Evolutionary conservation across 306 rosid species (phyloP), one percentile per base, ranked within the genome.

Genomic region (Echinosophora koreensis): DNA sequence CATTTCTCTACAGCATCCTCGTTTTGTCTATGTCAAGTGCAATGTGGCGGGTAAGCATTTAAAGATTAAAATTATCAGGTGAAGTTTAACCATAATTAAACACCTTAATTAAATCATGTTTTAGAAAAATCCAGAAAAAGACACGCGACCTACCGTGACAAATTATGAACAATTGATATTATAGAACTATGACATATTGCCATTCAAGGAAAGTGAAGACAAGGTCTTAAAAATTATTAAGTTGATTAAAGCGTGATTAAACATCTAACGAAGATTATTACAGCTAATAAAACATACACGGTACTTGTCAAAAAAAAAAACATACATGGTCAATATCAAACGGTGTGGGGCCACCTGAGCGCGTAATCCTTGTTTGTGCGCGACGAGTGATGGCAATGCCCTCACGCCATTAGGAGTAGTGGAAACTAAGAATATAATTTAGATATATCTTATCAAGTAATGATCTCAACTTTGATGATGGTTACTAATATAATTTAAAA

Each of bases 191-290:
- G 3, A 22, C 22, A 22, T 22, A 22, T 22, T 52, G 52, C 27
- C 15, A 17, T 59, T 28, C 32, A 15, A 44, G 10, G 17, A 44
- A 17, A 44, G 32, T 13, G 56, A 27, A 72, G 41, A 72, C 39
- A 28, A 42, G 11, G 42, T 58, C 62, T 8, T 44, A 30, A 73
- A 59, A 44, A n/a, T 41, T 59, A 42, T 59, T 73, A 28, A 27
- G 42, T 57, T 41, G 42, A 58, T 28, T 11, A 42, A 73, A 59
- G 37, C 59, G 15, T 15, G 69, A 73, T 42, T 73, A 44, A 42
- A 59, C 17, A 73, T 55, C 69, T 30, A 73, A 73, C 69, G 8
- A 28, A 39, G 57, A 42, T 22, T 22, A 7, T 16, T 59, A 5
- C 56, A 7, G 50, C 66, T 41, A n/a, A 49, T 44, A 59, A 73